phyloP scores from a whole-genome alignment of 2,329 filamentous ascomycete genomes.

The Phyllosticta citribraziliensis region DNA sequence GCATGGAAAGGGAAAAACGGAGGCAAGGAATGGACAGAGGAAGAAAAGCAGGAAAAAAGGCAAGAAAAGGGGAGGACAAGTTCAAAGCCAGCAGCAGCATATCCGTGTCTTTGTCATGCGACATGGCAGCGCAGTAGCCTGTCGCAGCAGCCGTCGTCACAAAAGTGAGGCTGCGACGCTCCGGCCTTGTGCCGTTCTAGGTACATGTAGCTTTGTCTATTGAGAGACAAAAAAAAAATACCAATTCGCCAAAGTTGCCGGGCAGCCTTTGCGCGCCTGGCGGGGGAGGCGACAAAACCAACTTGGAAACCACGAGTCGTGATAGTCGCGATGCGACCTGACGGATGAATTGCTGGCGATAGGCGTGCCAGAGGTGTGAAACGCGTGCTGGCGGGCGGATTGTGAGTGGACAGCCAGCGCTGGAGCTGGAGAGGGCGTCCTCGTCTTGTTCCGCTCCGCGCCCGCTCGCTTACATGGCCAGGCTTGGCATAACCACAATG shows the following conservation, averaged over 20 bases:
- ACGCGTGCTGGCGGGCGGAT: neutral
- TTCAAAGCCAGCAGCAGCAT: neutral
- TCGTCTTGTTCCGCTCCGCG: slow-evolving; percentile 2
- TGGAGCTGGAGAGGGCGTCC: neutral
- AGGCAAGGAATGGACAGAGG: neutral
- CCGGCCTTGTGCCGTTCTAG: slow-evolving; percentile 7
- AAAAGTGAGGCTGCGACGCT: slow-evolving; percentile 1
- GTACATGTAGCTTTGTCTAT: slow-evolving; percentile 7
- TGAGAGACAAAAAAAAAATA: neutral
- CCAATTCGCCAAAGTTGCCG: neutral
- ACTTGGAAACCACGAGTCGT: neutral
- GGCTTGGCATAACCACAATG: slow-evolving; percentile 11
- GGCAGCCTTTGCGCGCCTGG: neutral
- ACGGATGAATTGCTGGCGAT: no score
- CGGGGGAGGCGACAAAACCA: slow-evolving; percentile 2
- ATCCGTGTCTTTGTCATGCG: neutral
- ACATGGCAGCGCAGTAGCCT: neutral
- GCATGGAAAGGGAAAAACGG: neutral
- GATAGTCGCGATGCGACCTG: no score
- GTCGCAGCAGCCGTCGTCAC: neutral
- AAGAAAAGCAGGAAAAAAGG: neutral
- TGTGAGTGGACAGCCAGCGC: neutral
- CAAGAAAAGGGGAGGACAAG: neutral
- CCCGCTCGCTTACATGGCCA: slow-evolving; percentile 5
- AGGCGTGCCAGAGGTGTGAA: neutral